phyloP scores from a whole-genome alignment of 495 filamentous ascomycete species.

The Lasiosphaeris hirsuta region DNA sequence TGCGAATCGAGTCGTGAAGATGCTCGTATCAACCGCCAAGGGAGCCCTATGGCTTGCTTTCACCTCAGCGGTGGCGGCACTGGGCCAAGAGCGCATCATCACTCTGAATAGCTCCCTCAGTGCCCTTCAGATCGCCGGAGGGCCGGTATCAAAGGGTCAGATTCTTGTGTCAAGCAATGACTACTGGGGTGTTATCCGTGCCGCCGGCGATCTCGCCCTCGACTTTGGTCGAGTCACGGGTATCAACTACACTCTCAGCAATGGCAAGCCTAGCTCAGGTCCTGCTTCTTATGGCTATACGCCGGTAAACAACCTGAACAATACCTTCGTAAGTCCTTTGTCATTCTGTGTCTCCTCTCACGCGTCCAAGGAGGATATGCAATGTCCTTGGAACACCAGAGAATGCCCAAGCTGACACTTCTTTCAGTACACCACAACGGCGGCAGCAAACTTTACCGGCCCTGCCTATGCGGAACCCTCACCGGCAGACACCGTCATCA shows the following conservation, averaged over 20 bases:
- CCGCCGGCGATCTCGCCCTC: slow-evolving; percentile 60
- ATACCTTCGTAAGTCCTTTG: slow-evolving; percentile 39
- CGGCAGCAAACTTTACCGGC: slow-evolving; percentile 40
- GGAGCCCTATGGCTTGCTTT: slow-evolving; percentile 26
- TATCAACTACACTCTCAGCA: slow-evolving; percentile 54
- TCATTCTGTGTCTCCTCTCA: background rate
- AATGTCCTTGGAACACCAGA: background rate
- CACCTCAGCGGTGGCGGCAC: slow-evolving; percentile 35
- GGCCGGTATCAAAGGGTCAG: slow-evolving; percentile 41
- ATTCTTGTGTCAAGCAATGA: slow-evolving; percentile 55
- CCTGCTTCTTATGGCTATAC: slow-evolving; percentile 40
- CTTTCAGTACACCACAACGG: slow-evolving; percentile 42
- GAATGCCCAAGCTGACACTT: background rate
- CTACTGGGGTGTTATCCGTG: slow-evolving; percentile 65
- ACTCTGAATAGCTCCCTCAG: slow-evolving; percentile 39
- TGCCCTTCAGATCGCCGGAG: slow-evolving; percentile 46
- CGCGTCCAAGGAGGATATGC: too few relatives aligned
- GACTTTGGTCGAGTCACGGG: slow-evolving; percentile 72
- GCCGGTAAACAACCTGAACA: slow-evolving; percentile 44
- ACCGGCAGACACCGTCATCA: slow-evolving; percentile 53
- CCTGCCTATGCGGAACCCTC: slow-evolving; percentile 45
- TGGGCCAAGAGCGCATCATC: slow-evolving; percentile 57
- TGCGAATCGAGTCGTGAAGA: slow-evolving; percentile 13
- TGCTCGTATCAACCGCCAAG: slow-evolving; percentile 22
- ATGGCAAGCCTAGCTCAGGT: slow-evolving; percentile 38